Evolutionary conservation across 345 rosid genomes (phyloP), one percentile per base, ranked within the genome.

Genomic region (Brassica nigra): DNA sequence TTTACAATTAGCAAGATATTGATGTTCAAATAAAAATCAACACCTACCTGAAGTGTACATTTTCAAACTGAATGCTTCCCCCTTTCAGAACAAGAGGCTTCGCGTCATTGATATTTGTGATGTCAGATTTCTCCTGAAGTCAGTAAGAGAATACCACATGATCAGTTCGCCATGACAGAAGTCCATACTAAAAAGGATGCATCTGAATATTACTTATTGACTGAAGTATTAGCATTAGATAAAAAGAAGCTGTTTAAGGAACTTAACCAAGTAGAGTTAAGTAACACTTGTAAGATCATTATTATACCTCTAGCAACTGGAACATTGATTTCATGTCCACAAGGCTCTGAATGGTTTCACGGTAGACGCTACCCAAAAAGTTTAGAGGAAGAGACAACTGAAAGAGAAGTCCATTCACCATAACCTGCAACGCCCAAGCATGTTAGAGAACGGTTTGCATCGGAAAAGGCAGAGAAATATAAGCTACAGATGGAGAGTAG

Each of bases 361-460:
- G 97, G 82, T 96, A 96, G 82, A 96, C 99, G 78, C 99, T 89
- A 78, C 99, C 98, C 75, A 96, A 93, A 82, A 96, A 96, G 84
- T 96, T 96, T 49, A 96, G 91, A 8, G 99, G 99, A 77, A 96
- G 96, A 39, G 99, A 96, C 6, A 96, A 86, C 88, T 96, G 99
- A 85, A 96, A 96, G 70, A 95, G 97, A 83, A 95, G 97, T 65
- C 99, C 99, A 89, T 93, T 96, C 76, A 96, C 99, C 99, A 96
- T 96, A 74, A 96, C 99, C 99, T 96, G 92, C 71, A 73, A 39
- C 70, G 73, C 67, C 59, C 70, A 84, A 61, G 66, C 52, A 34
- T 68, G 58, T 64, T 52, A 70, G 82, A 52, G 37, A 73, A 34
- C 18, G 18, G 27, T 2, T 47, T 15, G 36, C 55, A 65, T 9